phyloP scores from a whole-genome alignment of 2,329 filamentous ascomycete species.

The Anisogramma anomala region DNA sequence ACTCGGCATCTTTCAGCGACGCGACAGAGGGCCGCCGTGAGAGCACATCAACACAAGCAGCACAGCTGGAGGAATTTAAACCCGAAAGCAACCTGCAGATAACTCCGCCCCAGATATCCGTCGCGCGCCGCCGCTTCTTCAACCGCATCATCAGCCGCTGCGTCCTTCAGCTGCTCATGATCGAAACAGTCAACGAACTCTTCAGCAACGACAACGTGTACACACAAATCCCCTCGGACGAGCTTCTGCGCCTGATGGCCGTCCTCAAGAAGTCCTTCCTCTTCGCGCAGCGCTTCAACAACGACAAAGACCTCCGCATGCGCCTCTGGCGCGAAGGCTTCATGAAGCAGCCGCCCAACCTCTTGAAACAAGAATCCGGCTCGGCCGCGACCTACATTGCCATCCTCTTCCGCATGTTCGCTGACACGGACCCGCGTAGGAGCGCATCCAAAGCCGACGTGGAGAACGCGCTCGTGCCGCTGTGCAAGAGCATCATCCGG shows the following conservation, averaged over 20 bases:
- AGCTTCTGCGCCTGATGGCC: conserved; percentile 84
- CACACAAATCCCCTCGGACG: conserved; percentile 75
- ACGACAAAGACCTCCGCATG: conserved; percentile 90
- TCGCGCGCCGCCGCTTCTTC: conserved; percentile 87
- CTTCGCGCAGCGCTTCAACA: conserved; percentile 95
- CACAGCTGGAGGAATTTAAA: conserved; percentile 72
- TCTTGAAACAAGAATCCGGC: conserved; percentile 92
- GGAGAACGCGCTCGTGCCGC: conserved; percentile 80
- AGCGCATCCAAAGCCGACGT: conserved; percentile 70
- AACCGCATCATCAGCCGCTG: conserved; percentile 99
- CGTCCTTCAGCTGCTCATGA: conserved; percentile 95
- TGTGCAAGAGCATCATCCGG: conserved; percentile 88
- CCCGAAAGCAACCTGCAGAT: conserved; percentile 67
- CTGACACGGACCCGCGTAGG: conserved; percentile 74
- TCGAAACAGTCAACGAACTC: conserved; percentile 96
- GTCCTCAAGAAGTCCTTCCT: conserved; percentile 92
- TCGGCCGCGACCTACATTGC: conserved; percentile 89
- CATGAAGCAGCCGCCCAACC: conserved; percentile 97
- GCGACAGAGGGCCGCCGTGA: conserved; percentile 25
- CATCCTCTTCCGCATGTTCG: conserved; percentile 95
- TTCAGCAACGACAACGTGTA: conserved; percentile 97
- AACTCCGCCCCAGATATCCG: conserved; percentile 84
- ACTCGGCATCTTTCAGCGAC: conserved; percentile 19
- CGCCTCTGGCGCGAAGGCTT: conserved; percentile 94
- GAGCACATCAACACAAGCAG: conserved; percentile 19